Conservation (phyloP, 345 rosid species). For the Firmiana major region DNA sequence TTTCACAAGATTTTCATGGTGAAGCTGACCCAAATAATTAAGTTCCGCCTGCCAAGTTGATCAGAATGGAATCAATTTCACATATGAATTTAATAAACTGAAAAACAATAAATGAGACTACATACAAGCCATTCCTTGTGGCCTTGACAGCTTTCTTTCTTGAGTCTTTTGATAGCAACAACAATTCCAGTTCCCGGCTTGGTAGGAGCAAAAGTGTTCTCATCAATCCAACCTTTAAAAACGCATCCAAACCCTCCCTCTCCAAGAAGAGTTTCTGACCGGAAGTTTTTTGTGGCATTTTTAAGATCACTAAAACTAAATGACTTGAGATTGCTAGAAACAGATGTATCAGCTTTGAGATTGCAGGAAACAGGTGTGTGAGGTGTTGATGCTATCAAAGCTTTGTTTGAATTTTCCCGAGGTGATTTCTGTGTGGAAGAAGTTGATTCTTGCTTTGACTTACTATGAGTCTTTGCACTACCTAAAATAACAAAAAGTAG, state of each 20-base stretch:
- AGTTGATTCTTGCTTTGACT: slow-evolving; percentile 21
- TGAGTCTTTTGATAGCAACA: slow-evolving; percentile 62
- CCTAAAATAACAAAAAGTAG: slow-evolving; percentile 23
- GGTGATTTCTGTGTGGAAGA: slow-evolving; percentile 12
- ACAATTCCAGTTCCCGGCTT: slow-evolving; percentile 51
- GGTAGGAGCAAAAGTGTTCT: slow-evolving; percentile 46
- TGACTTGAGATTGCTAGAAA: slow-evolving; percentile 40
- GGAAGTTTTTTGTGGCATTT: slow-evolving; percentile 55
- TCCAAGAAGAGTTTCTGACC: slow-evolving; percentile 52
- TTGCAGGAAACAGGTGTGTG: slow-evolving; percentile 24
- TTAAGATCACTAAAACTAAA: slow-evolving; percentile 51
- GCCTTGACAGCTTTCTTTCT: slow-evolving; percentile 63
- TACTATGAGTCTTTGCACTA: slow-evolving; percentile 21
- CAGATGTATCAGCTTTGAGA: slow-evolving; percentile 32
- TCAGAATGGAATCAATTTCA: not conserved
- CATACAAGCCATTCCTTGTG: slow-evolving; percentile 80
- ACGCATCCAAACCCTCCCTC: slow-evolving; percentile 77
- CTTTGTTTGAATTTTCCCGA: slow-evolving; percentile 23
- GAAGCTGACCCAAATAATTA: slow-evolving; percentile 70
- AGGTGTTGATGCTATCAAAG: slow-evolving; percentile 17
- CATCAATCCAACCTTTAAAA: slow-evolving; percentile 65
- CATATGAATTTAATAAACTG: not conserved
- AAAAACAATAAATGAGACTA: not conserved
- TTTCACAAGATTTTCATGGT: slow-evolving; percentile 74
- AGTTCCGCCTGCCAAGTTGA: slow-evolving; percentile 61